Evolutionary conservation across 495 filamentous ascomycete genomes (phyloP), one percentile per base, ranked within the genome.

Genomic region (Penicillium bialowiezense): DNA sequence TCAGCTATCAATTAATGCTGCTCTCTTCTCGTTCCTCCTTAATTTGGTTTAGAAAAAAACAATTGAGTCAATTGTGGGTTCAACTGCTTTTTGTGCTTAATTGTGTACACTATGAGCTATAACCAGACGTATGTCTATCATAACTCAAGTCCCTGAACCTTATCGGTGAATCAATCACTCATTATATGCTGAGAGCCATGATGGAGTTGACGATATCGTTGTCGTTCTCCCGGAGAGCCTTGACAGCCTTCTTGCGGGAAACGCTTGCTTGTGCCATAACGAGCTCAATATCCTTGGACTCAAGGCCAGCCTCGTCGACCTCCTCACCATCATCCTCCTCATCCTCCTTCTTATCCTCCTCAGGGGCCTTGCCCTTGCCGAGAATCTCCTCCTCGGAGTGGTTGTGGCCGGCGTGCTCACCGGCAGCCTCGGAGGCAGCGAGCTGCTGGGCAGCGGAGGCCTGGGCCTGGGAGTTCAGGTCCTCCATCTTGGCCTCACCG

Each of bases 181-280:
- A 56, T 79, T 83, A 98, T 87, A 96, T 87, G 78, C 91, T 96
- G 71, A 98, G 79, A 57, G 92, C 90, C 93, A 98, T 98, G 77
- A 98, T 98, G 50, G 92, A 96, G 83, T 97, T 97, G 74, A 99
- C 95, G 76, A 99, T 97, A 71, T 99, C 95, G 62, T 97, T 96
- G 74, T 97, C 90, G 71, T 99, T 97, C 80, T 97, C 90, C 78
- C 93, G 92, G 52, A 99, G 78, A 23, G 95, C 95, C 75, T 96
- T 97, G 77, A 97, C 85, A 47, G 93, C 93, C 82, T 97, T 97
- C 80, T 95, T 97, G 65, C 93, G 78, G 52, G 88, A 93, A 46
- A 99, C 93, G 63, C 78, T 93, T 51, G 93, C 93, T 78, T 98
- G 89, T 52, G 90, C 89, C 91, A 97, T 97, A 67, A 99, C 93